Conservation (phyloP, 805 yeast genomes). For the Kluyveromyces lactis region DNA sequence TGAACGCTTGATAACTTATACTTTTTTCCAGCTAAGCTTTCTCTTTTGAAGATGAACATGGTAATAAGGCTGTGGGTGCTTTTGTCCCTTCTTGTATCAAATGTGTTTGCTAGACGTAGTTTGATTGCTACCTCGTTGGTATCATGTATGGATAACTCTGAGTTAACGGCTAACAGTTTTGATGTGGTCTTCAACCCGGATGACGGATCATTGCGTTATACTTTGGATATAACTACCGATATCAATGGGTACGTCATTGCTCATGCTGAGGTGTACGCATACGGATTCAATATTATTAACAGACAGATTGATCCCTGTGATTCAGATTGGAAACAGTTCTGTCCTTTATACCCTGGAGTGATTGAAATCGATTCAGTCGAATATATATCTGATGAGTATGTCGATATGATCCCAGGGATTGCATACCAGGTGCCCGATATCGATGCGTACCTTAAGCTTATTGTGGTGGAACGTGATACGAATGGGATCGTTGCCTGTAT, state of each 20-base stretch:
- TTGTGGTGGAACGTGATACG: slow-evolving; percentile 37
- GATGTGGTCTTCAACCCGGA: slow-evolving; percentile 72
- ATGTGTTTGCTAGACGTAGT: slow-evolving; percentile 25
- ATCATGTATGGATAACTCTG: slow-evolving; percentile 74
- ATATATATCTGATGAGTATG: slow-evolving; percentile 44
- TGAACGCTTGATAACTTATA: too few species aligned
- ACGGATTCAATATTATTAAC: slow-evolving; percentile 67
- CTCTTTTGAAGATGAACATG: background rate
- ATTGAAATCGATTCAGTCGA: slow-evolving; percentile 67
- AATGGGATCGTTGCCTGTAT: slow-evolving; percentile 57
- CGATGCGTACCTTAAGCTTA: slow-evolving; percentile 61
- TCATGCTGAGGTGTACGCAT: slow-evolving; percentile 68
- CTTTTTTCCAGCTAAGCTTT: too few species aligned
- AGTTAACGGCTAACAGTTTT: slow-evolving; percentile 64
- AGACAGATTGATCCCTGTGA: slow-evolving; percentile 54
- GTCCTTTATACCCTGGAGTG: slow-evolving; percentile 79
- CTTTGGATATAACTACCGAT: slow-evolving; percentile 60
- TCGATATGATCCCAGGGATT: slow-evolving; percentile 64
- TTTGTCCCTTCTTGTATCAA: background rate
- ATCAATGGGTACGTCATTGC: slow-evolving; percentile 62
- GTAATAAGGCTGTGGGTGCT: background rate
- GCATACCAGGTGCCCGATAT: slow-evolving; percentile 83
- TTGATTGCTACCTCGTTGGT: slow-evolving; percentile 69
- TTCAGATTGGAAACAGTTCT: slow-evolving; percentile 71
- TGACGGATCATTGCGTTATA: slow-evolving; percentile 56